Conservation (phyloP, 208 protist species). For the Strigomonas galati region DNA sequence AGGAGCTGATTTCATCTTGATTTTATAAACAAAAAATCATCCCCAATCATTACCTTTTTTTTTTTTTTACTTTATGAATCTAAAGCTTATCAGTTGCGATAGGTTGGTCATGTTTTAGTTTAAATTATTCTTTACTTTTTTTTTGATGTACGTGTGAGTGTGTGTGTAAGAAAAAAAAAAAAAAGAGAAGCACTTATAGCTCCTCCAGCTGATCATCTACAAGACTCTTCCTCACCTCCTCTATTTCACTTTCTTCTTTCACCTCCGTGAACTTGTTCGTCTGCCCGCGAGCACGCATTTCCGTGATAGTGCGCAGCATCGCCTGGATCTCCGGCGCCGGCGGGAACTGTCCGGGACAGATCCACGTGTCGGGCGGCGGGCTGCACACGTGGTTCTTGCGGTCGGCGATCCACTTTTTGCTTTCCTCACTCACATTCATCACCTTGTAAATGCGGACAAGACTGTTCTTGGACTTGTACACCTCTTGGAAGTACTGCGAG, state of each 20-base stretch:
- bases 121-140: not conserved
- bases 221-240: not conserved
- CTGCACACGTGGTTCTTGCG: conserved; percentile 51
- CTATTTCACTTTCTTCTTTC: not conserved
- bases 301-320: conserved; percentile 24
- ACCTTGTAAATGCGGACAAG: conserved; percentile 98
- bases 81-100: not conserved
- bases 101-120: not conserved
- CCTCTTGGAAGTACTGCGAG: conserved; percentile 59
- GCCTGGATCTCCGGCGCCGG: conserved; percentile 64
- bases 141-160: not conserved
- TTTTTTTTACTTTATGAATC: not conserved
- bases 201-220: no score
- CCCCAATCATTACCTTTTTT: not conserved
- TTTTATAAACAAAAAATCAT: not conserved
- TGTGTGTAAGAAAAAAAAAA: no score
- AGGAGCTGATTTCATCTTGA: not conserved
- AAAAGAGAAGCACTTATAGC: no score
- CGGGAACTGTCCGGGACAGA: conserved; percentile 71
- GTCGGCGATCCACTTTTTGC: conserved; percentile 59
- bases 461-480: conserved; percentile 95
- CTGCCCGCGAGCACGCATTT: not conserved
- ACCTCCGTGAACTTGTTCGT: not conserved
- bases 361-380: conserved; percentile 50
- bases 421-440: conserved; percentile 67